Evolutionary conservation across 352 stramenopile species (phyloP).

Genomic region (Phytophthora megakarya): DNA sequence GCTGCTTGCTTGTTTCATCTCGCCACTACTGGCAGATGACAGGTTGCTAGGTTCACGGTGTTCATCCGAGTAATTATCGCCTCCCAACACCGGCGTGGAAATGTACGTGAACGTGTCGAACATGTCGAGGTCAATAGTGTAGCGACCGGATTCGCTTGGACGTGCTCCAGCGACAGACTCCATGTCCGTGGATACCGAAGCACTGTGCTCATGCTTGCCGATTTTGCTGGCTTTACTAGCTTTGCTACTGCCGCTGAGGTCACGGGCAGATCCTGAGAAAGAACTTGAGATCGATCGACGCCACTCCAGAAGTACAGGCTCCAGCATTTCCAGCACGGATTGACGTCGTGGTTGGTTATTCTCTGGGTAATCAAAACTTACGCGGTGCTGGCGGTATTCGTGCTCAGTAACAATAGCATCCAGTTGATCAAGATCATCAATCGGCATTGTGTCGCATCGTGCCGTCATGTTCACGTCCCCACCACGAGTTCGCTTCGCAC

Average conservation of each 20-base stretch:
- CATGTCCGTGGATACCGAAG: slow-evolving; percentile 11
- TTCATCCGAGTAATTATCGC: slow-evolving; percentile 31
- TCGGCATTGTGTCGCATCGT: slow-evolving; percentile 38
- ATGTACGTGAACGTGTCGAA: slow-evolving; percentile 59
- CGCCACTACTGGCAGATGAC: slow-evolving; percentile 29
- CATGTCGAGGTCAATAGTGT: slow-evolving; percentile 55
- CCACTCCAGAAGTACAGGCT: slow-evolving; percentile 36
- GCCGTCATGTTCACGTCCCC: slow-evolving; percentile 24
- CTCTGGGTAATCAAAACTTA: slow-evolving; percentile 16
- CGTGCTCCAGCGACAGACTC: slow-evolving; percentile 10
- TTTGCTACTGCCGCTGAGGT: slow-evolving; percentile 34
- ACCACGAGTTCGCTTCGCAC: slow-evolving; percentile 17
- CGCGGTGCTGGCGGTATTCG: slow-evolving; percentile 25
- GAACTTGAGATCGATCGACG: slow-evolving; percentile 33
- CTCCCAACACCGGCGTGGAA: slow-evolving; percentile 53
- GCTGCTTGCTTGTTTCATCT: slow-evolving; percentile 22
- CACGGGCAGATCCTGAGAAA: slow-evolving; percentile 21
- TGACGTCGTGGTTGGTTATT: slow-evolving; percentile 13
- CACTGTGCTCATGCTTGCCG: slow-evolving; percentile 17
- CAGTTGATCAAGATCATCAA: slow-evolving; percentile 47
- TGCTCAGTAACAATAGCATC: slow-evolving; percentile 39
- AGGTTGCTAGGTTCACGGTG: slow-evolving; percentile 33
- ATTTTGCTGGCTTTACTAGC: slow-evolving; percentile 26
- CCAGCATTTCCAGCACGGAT: slow-evolving; percentile 35
- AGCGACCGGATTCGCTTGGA: slow-evolving; percentile 24